phyloP scores from a whole-genome alignment of 179 eudicot genomes.

The Patellifolia procumbens region DNA sequence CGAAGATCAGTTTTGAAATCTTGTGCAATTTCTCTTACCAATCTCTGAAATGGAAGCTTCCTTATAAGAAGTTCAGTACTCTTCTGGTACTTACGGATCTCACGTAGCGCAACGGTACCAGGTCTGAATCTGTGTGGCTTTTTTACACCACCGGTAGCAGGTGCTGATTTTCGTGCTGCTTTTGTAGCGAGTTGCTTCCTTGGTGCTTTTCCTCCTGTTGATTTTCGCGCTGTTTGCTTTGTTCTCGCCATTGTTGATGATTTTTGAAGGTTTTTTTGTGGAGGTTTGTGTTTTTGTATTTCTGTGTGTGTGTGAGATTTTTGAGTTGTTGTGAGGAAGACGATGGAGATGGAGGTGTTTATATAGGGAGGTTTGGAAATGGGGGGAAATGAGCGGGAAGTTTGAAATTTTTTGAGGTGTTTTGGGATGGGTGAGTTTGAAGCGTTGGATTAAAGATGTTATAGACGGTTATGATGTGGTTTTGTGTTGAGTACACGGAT shows the following conservation, averaged over 20 bases:
- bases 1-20: slow-evolving; percentile 34
- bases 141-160: slow-evolving; percentile 34
- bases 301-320: background rate
- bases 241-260: slow-evolving; percentile 22
- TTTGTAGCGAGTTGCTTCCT: slow-evolving; percentile 30
- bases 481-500: background rate
- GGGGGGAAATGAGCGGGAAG: background rate
- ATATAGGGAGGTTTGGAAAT: background rate
- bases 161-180: slow-evolving; percentile 30
- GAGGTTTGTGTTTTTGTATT: background rate
- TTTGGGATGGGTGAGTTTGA: background rate
- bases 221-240: slow-evolving; percentile 25
- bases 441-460: background rate
- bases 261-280: background rate
- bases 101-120: slow-evolving; percentile 25
- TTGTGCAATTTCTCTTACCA: slow-evolving; percentile 29
- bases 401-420: background rate
- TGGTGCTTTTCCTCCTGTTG: slow-evolving; percentile 31
- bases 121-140: slow-evolving; percentile 31
- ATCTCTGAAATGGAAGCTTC: slow-evolving; percentile 28
- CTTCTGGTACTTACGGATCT: slow-evolving; percentile 30
- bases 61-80: slow-evolving; percentile 28
- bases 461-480: background rate
- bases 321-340: no score
- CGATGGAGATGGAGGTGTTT: background rate